Conservation (phyloP, 805 yeast genomes). For the Wickerhamiella shivajii region DNA sequence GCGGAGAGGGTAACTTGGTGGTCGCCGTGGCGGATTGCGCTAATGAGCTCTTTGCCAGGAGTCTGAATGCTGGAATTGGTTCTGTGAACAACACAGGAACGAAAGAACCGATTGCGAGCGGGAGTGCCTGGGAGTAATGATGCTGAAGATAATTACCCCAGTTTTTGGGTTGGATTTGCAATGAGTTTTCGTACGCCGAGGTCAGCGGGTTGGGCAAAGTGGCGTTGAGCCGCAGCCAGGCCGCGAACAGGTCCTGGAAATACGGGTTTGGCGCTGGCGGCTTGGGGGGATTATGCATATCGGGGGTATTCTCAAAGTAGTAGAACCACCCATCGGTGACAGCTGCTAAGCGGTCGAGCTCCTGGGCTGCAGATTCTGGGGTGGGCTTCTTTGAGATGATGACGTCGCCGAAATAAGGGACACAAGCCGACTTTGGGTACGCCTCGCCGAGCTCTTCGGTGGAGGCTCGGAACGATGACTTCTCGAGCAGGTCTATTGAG, state of each 20-base stretch:
- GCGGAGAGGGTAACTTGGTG: conserved; percentile 9
- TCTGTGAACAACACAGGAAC: conserved; percentile 53
- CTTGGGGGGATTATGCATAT: conserved; percentile 20
- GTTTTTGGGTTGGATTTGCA: conserved; percentile 46
- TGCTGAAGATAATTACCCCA: conserved; percentile 31
- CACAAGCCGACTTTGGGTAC: conserved; percentile 60
- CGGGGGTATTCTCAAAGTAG: conserved; percentile 38
- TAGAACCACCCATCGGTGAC: conserved; percentile 77
- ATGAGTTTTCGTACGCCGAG: conserved; percentile 28
- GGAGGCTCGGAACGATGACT: conserved; percentile 57
- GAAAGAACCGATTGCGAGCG: conserved; percentile 47
- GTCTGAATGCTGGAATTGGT: conserved; percentile 36
- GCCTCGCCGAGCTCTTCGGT: conserved; percentile 69
- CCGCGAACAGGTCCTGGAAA: conserved; percentile 12
- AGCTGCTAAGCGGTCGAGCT: conserved; percentile 45
- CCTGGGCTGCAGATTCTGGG: conserved; percentile 3
- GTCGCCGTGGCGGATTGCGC: conserved; percentile 30
- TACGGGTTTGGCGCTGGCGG: conserved; percentile 6
- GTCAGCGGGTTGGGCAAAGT: conserved; percentile 10
- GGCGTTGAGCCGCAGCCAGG: conserved; percentile 32
- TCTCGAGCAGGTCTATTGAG: conserved; percentile 39
- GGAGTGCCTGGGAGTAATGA: conserved; percentile 37
- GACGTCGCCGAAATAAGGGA: conserved; percentile 86
- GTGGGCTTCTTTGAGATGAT: conserved; percentile 27
- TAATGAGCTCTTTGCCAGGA: conserved; percentile 39